Conservation (phyloP, 208 protist species). For the Acanthamoeba castellanii region DNA sequence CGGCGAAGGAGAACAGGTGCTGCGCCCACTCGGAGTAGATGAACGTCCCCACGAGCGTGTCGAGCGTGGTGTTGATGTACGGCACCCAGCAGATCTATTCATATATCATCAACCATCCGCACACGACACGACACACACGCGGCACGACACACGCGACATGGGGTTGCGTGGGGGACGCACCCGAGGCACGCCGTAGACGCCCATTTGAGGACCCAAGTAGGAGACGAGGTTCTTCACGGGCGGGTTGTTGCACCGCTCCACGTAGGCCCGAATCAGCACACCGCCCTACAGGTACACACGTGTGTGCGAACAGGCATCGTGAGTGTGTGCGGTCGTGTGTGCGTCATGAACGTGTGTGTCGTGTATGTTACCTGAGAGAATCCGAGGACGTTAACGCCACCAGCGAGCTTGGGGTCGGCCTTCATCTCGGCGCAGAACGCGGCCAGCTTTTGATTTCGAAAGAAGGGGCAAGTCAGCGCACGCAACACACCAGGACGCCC, state of each 20-base stretch:
- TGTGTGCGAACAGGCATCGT: too few species aligned
- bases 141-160: background rate
- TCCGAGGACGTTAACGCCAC: constrained; percentile 55
- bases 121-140: background rate
- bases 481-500: background rate
- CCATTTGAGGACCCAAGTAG: constrained; percentile 53
- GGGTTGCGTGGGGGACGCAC: background rate
- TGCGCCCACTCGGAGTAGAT: constrained; percentile 67
- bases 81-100: background rate
- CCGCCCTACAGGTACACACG: background rate
- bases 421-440: background rate
- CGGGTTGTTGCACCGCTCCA: constrained; percentile 73
- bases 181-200: constrained; percentile 66
- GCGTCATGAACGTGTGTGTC: background rate
- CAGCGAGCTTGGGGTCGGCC: constrained; percentile 54
- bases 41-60: constrained; percentile 38
- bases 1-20: constrained; percentile 43
- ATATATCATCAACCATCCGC: background rate
- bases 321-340: background rate
- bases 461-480: background rate
- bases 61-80: constrained; percentile 38
- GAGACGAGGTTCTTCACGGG: constrained; percentile 64
- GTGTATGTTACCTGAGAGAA: constrained; percentile 64
- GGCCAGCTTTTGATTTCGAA: background rate
- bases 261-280: constrained; percentile 53